Conservation (phyloP, 805 yeast genomes). For the Yarrowia porcina region DNA sequence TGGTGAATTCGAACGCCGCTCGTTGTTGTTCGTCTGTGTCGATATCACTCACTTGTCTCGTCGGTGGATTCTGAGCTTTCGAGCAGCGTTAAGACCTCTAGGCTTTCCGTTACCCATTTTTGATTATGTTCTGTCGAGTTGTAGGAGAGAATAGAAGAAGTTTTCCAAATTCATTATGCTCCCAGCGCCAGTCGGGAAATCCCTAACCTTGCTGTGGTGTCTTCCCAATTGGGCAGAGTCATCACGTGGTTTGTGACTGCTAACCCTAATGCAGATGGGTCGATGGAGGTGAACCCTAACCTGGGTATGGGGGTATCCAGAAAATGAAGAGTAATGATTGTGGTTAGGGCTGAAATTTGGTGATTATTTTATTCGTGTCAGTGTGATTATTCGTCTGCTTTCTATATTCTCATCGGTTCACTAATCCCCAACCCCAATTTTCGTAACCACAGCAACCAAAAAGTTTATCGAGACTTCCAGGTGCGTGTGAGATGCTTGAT, state of each 20-base stretch:
- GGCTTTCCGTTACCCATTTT: constrained; percentile 99
- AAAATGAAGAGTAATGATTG: too few species aligned
- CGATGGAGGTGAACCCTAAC: too few species aligned
- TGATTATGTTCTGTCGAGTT: constrained; percentile 32
- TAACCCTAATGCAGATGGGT: neutral
- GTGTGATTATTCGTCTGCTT: too few species aligned
- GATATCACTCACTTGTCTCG: constrained; percentile 72
- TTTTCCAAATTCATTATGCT: constrained; percentile 24
- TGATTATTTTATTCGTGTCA: too few species aligned
- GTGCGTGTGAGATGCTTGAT: constrained; percentile 5
- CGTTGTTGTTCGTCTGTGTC: neutral
- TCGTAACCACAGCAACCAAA: neutral
- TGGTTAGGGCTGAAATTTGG: too few species aligned
- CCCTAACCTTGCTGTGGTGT: constrained; percentile 18
- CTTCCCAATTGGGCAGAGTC: constrained; percentile 20
- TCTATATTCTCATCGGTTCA: too few species aligned
- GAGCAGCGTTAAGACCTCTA: constrained; percentile 99
- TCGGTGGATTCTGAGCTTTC: constrained; percentile 99
- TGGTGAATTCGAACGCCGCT: neutral
- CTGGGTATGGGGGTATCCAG: too few species aligned
- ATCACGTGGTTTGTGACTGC: constrained; percentile 22
- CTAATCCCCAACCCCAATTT: too few species aligned
- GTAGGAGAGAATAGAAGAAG: constrained; percentile 25
- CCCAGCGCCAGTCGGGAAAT: constrained; percentile 25
- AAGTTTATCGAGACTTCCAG: neutral